phyloP scores from a whole-genome alignment of 306 rosid species.

The Neltuma alba region DNA sequence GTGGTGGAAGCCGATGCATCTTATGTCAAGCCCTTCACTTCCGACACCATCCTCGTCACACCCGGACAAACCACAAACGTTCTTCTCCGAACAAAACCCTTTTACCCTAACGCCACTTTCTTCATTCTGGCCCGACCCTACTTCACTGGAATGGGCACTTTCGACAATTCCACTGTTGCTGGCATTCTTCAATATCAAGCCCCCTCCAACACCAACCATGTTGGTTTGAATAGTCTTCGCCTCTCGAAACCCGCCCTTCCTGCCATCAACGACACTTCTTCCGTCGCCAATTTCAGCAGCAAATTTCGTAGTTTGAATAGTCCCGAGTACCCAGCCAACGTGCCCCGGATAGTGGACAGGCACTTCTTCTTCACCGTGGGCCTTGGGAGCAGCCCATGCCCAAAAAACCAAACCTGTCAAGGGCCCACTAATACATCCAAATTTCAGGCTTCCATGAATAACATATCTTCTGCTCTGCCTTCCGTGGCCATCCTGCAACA shows the following conservation, averaged over 20 bases:
- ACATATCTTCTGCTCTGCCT: constrained; percentile 60
- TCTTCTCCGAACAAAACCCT: constrained; percentile 52
- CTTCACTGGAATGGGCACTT: constrained; percentile 68
- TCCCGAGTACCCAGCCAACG: constrained; percentile 61
- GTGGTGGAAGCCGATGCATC: constrained; percentile 73
- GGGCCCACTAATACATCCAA: constrained; percentile 70
- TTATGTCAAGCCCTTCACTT: constrained; percentile 61
- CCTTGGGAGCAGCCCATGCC: constrained; percentile 71
- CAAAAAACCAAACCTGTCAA: constrained; percentile 64
- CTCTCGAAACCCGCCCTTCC: constrained; percentile 56
- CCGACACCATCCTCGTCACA: constrained; percentile 43
- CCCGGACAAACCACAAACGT: constrained; percentile 83
- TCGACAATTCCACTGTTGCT: constrained; percentile 74
- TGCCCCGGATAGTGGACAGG: constrained; percentile 53
- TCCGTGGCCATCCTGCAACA: constrained; percentile 65
- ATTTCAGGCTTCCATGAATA: constrained; percentile 66
- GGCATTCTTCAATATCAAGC: constrained; percentile 60
- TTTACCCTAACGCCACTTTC: constrained; percentile 55
- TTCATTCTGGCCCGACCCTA: constrained; percentile 76
- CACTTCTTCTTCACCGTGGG: constrained; percentile 66
- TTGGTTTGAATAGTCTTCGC: constrained; percentile 17
- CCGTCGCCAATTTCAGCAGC: constrained; percentile 52
- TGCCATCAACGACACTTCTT: constrained; percentile 50
- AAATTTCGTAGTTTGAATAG: constrained; percentile 57
- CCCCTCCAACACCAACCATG: constrained; percentile 20